Base-by-base conservation (phyloP, 352 stramenopile genomes). In the Phytophthora chlamydospora region DNA sequence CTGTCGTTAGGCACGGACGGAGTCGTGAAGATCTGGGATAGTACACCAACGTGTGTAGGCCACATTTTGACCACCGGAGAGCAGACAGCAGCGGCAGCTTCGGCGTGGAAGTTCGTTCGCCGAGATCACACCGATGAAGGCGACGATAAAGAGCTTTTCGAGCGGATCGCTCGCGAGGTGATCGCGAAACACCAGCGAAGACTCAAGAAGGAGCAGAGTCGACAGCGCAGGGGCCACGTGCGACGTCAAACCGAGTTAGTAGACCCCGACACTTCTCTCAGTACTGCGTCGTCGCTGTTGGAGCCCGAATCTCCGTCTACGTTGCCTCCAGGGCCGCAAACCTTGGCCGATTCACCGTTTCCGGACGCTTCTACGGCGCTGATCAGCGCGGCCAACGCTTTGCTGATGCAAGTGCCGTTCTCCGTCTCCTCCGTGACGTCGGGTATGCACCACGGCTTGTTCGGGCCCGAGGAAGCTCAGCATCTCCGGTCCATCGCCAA, bases 101-200 rank as follows among this genome's bases (percentile, higher is more conserved):
- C 64, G 0, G 64, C 73, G 13, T 88, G 78, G 76, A 85, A 86
- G 50, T 88, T 80, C n/a, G 66, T 81, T 11, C 72, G 75, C 44
- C 61, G 46, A 6, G 66, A 74, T 13, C 74, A 82, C 24, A 39
- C 64, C 6, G 44, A 44, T 19, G 59, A 61, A 14, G 68, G 78
- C n/a, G 49, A 58, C 16, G 58, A 76, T 21, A 78, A 75, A 8
- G 58, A 70, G 0, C 34, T 72, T 2, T 70, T 75, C 39, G 49
- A 72, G 19, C 60, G 44, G 4, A 79, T 88, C 27, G 76, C 76
- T 0, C 16, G 50, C 7, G 73, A 86, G 39, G 72, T 86, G 0
- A 60, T 82, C 21, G 61, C 63, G 1, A 80, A 84, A 12, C 57
- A 78, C 42, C 66, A 76, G 29, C 68, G 70, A 0, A n/a, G 55